A percentile compares a stretch with the other conserved stretches of the same genome.
Evolutionary conservation across 306 rosid species (phyloP).

Genomic region (cucumber (Cucumis sativus)): DNA sequence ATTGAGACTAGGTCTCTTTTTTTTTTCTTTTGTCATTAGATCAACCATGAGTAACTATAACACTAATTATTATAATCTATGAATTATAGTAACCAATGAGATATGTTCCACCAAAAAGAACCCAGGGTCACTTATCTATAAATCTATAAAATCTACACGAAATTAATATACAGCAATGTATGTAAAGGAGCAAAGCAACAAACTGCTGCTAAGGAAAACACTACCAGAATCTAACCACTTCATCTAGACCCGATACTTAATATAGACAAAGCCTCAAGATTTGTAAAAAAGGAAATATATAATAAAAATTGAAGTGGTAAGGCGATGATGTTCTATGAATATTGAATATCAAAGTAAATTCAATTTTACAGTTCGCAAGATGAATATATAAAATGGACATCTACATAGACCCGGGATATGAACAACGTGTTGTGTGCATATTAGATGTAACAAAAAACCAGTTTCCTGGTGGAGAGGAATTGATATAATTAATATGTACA

Average conservation of each 20-base stretch:
- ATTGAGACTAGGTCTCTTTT: too few relatives aligned
- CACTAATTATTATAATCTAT: too few relatives aligned
- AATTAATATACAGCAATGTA: too few relatives aligned
- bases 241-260: background rate
- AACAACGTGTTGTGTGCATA: constrained; percentile 9
- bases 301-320: background rate
- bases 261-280: background rate
- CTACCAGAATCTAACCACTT: background rate
- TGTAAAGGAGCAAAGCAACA: background rate
- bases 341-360: background rate
- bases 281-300: background rate
- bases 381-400: background rate
- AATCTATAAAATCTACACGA: too few relatives aligned
- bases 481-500: constrained; percentile 31
- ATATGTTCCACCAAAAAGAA: background rate
- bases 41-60: too few relatives aligned
- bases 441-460: constrained; percentile 17
- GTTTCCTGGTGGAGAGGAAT: constrained; percentile 30
- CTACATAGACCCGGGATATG: constrained; percentile 2
- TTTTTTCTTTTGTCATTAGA: too few relatives aligned
- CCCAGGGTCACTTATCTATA: background rate
- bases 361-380: background rate
- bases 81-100: too few relatives aligned
- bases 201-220: background rate
- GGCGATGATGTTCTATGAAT: background rate